phyloP scores from a whole-genome alignment of 2,329 filamentous ascomycete genomes.

The Pestalotiopsis sp. region DNA sequence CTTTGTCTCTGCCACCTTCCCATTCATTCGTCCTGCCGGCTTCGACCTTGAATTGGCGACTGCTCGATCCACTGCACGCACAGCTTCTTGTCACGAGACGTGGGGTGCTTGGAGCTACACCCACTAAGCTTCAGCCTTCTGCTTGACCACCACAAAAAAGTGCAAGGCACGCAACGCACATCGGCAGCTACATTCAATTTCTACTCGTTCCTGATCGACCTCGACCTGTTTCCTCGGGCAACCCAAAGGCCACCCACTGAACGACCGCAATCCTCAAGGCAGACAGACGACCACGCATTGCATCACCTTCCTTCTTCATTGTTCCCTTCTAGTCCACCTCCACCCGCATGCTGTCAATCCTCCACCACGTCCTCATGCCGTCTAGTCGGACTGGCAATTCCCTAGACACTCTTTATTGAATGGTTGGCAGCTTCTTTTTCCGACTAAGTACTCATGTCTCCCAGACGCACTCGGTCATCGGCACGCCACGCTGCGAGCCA shows the following conservation, averaged over 20 bases:
- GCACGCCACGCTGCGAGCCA: constrained; percentile 82
- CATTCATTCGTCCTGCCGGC: background rate
- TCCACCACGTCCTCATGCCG: background rate
- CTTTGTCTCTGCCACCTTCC: background rate
- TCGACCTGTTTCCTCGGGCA: constrained; percentile 4
- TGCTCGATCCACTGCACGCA: constrained; percentile 7
- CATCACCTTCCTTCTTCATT: background rate
- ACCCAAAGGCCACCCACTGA: background rate
- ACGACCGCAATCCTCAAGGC: background rate
- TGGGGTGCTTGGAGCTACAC: constrained; percentile 9
- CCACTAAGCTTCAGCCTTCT: constrained; percentile 7
- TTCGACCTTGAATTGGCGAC: background rate
- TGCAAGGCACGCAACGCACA: constrained; percentile 6
- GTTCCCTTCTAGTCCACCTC: background rate
- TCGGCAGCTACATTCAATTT: background rate
- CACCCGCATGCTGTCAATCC: background rate
- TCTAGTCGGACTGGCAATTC: background rate
- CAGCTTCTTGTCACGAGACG: constrained; percentile 10
- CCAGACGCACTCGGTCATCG: constrained; percentile 94
- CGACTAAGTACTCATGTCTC: constrained; percentile 76
- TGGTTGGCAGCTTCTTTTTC: constrained; percentile 17
- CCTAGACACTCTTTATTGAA: constrained; percentile 8
- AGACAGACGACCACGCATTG: background rate
- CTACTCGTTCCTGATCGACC: constrained; percentile 5
- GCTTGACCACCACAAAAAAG: background rate